These are phyloP conservation scores for Boletus rufocinnamomeus DNA, from an alignment of 768 basidiomycete genomes.

Conservation along the genomic window DNA sequence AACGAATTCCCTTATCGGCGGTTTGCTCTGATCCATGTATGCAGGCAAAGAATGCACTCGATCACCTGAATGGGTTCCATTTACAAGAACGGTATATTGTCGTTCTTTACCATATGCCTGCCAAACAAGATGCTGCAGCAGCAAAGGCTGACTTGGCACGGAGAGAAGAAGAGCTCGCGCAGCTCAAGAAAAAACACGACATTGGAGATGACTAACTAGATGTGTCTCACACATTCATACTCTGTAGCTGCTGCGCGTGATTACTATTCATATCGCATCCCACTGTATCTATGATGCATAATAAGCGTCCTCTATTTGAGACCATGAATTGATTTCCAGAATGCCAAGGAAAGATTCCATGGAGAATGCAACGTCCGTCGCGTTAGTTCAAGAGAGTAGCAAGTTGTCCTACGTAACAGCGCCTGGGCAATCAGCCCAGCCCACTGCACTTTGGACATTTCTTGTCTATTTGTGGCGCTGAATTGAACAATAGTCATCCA, in stretches of 20 bases:
- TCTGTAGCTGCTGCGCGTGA: conserved; percentile 7
- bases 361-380: conserved; percentile 15
- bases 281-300: conserved; percentile 8
- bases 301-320: conserved; percentile 9
- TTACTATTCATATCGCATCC: conserved; percentile 6
- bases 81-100: conserved; percentile 98
- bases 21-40: conserved; percentile 18
- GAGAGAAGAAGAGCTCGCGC: conserved; percentile 86
- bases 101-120: conserved; percentile 96
- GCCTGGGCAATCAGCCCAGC: conserved; percentile 17
- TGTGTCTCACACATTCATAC: conserved; percentile 12
- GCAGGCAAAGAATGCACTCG: conserved; percentile 94
- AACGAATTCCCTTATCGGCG: background rate
- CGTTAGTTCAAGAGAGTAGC: conserved; percentile 3
- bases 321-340: conserved; percentile 11
- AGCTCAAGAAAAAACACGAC: conserved; percentile 83
- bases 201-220: conserved; percentile 69
- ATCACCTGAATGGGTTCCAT: conserved; percentile 97
- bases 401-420: conserved; percentile 7
- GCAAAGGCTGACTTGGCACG: conserved; percentile 90
- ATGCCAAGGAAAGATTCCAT: conserved; percentile 5
- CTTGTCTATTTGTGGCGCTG: conserved; percentile 62
- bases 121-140: conserved; percentile 93
- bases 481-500: conserved; percentile 14
- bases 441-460: conserved; percentile 48